Evolutionary conservation across 163 green algal genomes (phyloP).

Genomic region (Volvox carteri): DNA sequence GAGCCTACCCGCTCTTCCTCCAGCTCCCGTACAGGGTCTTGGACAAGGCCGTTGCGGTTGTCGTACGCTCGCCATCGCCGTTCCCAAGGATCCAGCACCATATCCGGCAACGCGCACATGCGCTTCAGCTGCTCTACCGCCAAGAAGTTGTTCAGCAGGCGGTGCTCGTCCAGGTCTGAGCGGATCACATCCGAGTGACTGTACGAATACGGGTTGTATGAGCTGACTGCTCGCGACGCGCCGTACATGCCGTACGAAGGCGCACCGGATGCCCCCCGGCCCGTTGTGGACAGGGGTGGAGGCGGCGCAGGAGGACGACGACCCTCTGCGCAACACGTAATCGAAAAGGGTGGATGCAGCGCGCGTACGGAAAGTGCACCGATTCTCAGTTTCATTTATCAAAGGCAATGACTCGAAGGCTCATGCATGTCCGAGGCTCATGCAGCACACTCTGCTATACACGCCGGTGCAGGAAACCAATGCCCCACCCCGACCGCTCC

Average conservation of each 20-base stretch:
- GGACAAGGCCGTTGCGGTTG: conserved; percentile 70
- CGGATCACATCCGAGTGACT: conserved; percentile 39
- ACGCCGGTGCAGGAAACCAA: not conserved
- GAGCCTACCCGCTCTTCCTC: conserved; percentile 53
- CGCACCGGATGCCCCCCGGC: not conserved
- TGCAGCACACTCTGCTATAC: too few species aligned
- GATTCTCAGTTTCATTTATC: too few species aligned
- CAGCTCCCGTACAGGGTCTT: conserved; percentile 67
- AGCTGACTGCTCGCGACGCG: not conserved
- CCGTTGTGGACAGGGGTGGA: conserved; percentile 9
- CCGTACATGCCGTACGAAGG: conserved; percentile 9
- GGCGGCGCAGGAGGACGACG: not conserved
- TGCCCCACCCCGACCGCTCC: too few species aligned
- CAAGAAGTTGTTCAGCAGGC: conserved; percentile 66
- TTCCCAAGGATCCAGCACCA: conserved; percentile 75
- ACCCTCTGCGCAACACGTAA: not conserved
- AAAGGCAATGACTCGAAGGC: too few species aligned
- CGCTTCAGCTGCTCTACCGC: conserved; percentile 65
- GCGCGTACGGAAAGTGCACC: not conserved
- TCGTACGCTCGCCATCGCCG: conserved; percentile 67
- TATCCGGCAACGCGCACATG: conserved; percentile 70
- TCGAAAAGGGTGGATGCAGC: not conserved
- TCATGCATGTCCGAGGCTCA: too few species aligned
- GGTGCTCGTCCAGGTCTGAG: conserved; percentile 69
- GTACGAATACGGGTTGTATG: conserved; percentile 36